phyloP scores from a whole-genome alignment of 345 rosid species.

The Bruguiera sexangula region DNA sequence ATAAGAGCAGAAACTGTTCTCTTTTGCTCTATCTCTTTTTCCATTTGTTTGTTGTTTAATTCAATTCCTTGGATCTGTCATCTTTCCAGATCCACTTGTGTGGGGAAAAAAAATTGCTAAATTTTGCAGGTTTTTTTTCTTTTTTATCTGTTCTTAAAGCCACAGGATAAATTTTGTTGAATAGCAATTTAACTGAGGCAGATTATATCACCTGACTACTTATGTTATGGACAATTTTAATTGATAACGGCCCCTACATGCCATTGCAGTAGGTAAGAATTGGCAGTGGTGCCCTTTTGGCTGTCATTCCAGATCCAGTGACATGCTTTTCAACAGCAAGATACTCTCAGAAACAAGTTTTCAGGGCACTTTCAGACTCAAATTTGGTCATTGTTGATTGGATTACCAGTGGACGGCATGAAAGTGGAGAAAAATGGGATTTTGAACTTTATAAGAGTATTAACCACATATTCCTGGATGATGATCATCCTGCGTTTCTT shows the following conservation, averaged over 20 bases:
- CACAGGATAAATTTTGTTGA: neutral
- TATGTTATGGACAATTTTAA: neutral
- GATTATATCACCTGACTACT: neutral
- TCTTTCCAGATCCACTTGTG: neutral
- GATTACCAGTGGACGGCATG: slow-evolving; percentile 93
- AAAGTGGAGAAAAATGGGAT: slow-evolving; percentile 92
- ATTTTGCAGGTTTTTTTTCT: neutral
- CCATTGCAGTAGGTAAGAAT: slow-evolving; percentile 67
- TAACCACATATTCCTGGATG: slow-evolving; percentile 59
- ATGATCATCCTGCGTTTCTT: slow-evolving; percentile 62
- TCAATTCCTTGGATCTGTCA: too few species aligned
- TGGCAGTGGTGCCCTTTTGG: slow-evolving; percentile 63
- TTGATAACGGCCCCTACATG: slow-evolving; percentile 19
- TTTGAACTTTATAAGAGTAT: slow-evolving; percentile 76
- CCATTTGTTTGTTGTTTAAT: neutral
- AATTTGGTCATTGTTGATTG: slow-evolving; percentile 81
- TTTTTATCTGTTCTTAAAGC: neutral
- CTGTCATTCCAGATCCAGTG: slow-evolving; percentile 83
- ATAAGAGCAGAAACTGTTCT: neutral
- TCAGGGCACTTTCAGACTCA: slow-evolving; percentile 59
- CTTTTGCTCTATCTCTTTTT: neutral
- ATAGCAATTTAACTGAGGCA: neutral
- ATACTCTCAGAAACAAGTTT: slow-evolving; percentile 80
- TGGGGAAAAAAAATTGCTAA: neutral
- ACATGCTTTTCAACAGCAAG: slow-evolving; percentile 89